Base-by-base conservation (phyloP, 2,329 filamentous ascomycete genomes). In the Aureobasidium sp. region DNA sequence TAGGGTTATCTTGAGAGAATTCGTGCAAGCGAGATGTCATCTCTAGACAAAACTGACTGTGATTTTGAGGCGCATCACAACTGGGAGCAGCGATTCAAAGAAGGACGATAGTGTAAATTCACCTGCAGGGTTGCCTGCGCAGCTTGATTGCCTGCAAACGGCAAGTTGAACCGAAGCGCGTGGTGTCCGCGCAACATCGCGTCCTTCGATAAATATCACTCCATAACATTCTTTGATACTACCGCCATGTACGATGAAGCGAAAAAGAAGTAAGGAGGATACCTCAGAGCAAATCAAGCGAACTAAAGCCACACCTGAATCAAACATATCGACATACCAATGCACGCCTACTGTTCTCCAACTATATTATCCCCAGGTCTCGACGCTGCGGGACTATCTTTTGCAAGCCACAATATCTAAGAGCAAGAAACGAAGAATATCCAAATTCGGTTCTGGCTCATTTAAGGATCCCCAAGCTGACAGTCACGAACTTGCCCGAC, bases 361-460 rank as follows among this genome's bases (percentile, higher is more conserved):
- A 40, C 77, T 79, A 57, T 86, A 84, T 69, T 95, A 90, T 68
- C 70, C 76, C 6, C 69, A 76, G 41, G 77, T 90, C 11, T 67
- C 80, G 53, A 83, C 83, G 0, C 72, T 95, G 54, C 82, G 88
- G 61, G 75, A 85, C 55, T 87, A 88, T 70, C 71, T 90, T 58
- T 71, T 90, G 17, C 79, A 75, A 56, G 76, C 94, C 10, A 85
- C 87, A n/a, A 75, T 80, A 10, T 91, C 88, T 4, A 85, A 71
- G 56, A 67, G 68, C 50, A 71, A 75, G 39, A 72, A 71, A 37
- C 72, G 75, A 32, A 72, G 67, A 55, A 70, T 79, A 53, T 64
- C 45, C 21, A 77, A 52, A 65, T 83, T 51, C 72, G 81, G 40
- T 72, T 78, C 25, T 80, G 74, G 62, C 14, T 27, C 17, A 2